A percentile compares a stretch with the other conserved stretches of the same genome.
These are phyloP conservation scores for Westerdykella aurantiaca DNA, from an alignment of 2,329 filamentous ascomycete genomes.

Conservation along the genomic window DNA sequence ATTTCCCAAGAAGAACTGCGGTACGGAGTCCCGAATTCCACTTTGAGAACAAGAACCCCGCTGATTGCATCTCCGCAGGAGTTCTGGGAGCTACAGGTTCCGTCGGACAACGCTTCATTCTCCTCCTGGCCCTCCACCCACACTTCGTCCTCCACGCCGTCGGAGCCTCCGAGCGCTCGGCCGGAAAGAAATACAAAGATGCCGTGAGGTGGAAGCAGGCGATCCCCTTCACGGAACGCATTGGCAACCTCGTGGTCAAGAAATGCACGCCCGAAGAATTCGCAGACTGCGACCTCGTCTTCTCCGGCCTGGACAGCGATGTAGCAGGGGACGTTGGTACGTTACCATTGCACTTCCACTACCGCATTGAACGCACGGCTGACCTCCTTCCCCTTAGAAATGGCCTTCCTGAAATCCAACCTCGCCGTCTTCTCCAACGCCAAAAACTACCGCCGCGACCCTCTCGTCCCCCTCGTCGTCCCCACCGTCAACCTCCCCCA, in stretches of 20 bases:
- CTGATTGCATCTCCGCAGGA: slow-evolving; percentile 31
- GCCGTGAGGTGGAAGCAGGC: slow-evolving; percentile 94
- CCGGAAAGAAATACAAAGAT: slow-evolving; percentile 91
- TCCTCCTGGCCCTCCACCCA: slow-evolving; percentile 82
- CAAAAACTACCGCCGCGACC: slow-evolving; percentile 91
- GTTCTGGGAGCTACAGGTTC: slow-evolving; percentile 91
- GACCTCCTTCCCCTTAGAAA: slow-evolving; percentile 48
- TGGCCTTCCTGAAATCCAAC: slow-evolving; percentile 82
- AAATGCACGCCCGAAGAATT: slow-evolving; percentile 81
- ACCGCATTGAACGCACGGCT: neutral
- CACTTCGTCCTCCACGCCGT: slow-evolving; percentile 81
- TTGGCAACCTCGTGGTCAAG: slow-evolving; percentile 77
- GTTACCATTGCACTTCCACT: slow-evolving; percentile 14
- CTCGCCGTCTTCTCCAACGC: slow-evolving; percentile 95
- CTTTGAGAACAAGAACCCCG: neutral
- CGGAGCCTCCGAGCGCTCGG: slow-evolving; percentile 81
- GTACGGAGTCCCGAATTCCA: slow-evolving; percentile 40
- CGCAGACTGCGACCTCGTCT: slow-evolving; percentile 84
- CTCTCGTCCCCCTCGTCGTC: slow-evolving; percentile 85
- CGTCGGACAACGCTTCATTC: slow-evolving; percentile 91
- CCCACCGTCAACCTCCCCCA: slow-evolving; percentile 91
- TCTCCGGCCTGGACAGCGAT: slow-evolving; percentile 87
- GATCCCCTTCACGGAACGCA: slow-evolving; percentile 66
- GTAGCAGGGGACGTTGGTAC: slow-evolving; percentile 86
- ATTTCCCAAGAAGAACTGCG: slow-evolving; percentile 51